Evolutionary conservation across 2,329 filamentous ascomycete species (phyloP), one percentile per base, ranked within the genome.

Genomic region (Trichoderma sp.): DNA sequence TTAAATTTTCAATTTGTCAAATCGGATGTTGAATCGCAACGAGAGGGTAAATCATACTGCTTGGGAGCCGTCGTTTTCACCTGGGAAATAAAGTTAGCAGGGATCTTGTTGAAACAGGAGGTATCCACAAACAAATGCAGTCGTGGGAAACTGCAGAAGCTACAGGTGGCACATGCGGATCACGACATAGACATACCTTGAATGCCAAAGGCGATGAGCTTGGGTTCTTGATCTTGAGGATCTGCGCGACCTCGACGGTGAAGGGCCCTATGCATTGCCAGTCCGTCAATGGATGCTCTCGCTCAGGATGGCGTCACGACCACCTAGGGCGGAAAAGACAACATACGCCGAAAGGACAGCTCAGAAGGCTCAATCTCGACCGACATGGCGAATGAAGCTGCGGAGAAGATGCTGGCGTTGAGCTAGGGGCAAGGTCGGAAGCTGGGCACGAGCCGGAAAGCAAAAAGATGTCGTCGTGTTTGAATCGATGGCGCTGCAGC

Each of bases 31-130:
- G 43, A 30, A 62, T 20, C 57, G n/a, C 73, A 59, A 58, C 17
- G 61, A 39, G 63, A 72, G 34, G n/a, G 74, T 83, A 92, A 39
- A 23, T 68, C 71, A 80, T 93, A 99, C 95, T 98, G 96, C 85
- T 98, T 98, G 39, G 96, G 96, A 64, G 96, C 96, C 74, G 96
- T 99, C 63, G 96, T 99, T 90, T 99, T 99, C 83, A 99, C 96
- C 94, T 97, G 77, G 15, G 47, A 64, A 47, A 67, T 36, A 9
- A 55, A 50, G 70, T 77, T 39, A 79, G 74, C 66, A 73, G 36
- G 32, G 39, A 36, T 57, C 15, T 34, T 36, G 50, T 50, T 71
- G 61, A 71, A 57, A 66, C 53, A 66, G 62, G 36, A 71, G 62
- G 69, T 66, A 57, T 71, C 55, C 69, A 58, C 64, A 62, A 36